Evolutionary conservation across 2,329 filamentous ascomycete species (phyloP), one percentile per base, ranked within the genome.

Genomic region (Lachnellula cervina): DNA sequence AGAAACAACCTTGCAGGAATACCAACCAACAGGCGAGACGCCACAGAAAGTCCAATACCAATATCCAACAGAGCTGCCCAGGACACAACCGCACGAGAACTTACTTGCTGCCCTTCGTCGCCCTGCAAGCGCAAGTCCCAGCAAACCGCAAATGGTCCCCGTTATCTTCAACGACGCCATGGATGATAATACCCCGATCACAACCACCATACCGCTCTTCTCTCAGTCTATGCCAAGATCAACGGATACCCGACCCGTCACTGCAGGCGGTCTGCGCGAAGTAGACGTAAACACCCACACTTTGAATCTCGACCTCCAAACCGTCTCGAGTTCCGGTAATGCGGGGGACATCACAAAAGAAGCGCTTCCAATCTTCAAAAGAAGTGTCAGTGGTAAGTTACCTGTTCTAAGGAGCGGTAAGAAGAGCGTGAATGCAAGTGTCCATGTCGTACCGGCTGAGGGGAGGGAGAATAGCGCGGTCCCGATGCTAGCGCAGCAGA

Each of bases 1-100:
- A 16, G 74, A 72, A 47, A 84, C 86, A 1, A 72, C 77, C 4
- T 77, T 97, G 51, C 80, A 84, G 52, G 91, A 97, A 69, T 97
- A 97, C 70, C 77, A 83, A 38, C 82, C 89, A 0, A 97, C 94
- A 0, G 93, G 94, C 51, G 80, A 87, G 47, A 97, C 94, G 1
- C 94, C 94, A 0, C 83, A 88, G 67, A 94, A 92, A 73, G 76
- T 79, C 32, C 78, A 84, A 51, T 99, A 97, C 72, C 78, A 83
- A n/a, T 96, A 90, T 67, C 89, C 90, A 0, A 88, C 82, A 1
- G 77, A 80, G 2, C 78, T 99, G 1, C 94, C 94, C 3, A 84
- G 86, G 25, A 97, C 94, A 0, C 81, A 84, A 65, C 66, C 73
- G 1, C 82, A 86, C 65, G 80, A 85, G 13, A 73, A 71, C 13